Evolutionary conservation across 2,329 filamentous ascomycete genomes (phyloP), one percentile per base, ranked within the genome.

Genomic region (Gnomoniopsis smithogilvyi): DNA sequence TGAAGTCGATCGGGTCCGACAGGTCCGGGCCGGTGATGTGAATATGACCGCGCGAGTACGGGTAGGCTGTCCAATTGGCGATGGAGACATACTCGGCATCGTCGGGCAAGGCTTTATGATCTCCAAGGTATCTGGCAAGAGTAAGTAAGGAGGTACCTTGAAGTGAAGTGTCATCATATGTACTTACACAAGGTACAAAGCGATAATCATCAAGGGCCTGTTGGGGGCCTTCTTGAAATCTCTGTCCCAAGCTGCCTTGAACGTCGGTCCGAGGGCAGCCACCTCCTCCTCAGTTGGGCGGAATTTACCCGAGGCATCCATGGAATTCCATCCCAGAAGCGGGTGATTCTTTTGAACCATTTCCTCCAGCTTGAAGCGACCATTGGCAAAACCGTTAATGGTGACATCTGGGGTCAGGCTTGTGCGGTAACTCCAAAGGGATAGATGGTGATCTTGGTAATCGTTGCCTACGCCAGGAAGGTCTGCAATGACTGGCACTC

Each of bases 1-100:
- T 76, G 60, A 89, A 86, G 59, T 86, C 80, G 2, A 79, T 71
- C 0, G 74, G 68, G 24, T 81, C 77, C 14, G 72, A 66, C 4
- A 77, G 62, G 0, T 72, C 66, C 3, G 74, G 68, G 2, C 76
- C 74, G 1, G 74, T 78, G 65, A 88, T 85, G 70, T 88, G 85
- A 21, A 87, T 77, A 59, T 76, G 75, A 6, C 85, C 85, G 0
- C 84, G 78, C 2, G 82, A 85, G 66, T 81, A 84, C 0, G 84
- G 84, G 65, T 88, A 87, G 2, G 78, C 77, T 0, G 82, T 81
- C 68, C 80, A 87, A 17, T 73, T 75, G 2, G 71, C 79, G 36
- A 78, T 66, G 0, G 80, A 77, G 26, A 83, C 68, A 33, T 50
- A 50, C 30, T 50, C 47, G 30, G 47, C 47, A 17, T 50, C 47